Evolutionary conservation across 23 red algal species (phyloP).

Genomic region (Gracilaria vermiculophylla): DNA sequence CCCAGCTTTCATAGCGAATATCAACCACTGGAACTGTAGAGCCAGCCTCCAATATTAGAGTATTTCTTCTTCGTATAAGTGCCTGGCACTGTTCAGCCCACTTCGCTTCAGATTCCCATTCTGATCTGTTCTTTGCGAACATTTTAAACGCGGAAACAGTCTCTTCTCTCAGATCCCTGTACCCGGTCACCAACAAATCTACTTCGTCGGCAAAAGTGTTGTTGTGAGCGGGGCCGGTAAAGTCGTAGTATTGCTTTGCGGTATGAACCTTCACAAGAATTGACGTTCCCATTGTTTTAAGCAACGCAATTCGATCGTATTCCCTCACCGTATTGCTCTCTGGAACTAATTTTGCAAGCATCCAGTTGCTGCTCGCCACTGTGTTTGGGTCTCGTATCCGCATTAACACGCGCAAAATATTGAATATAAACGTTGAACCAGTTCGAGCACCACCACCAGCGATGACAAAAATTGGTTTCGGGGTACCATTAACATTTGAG

Average conservation of each 20-base stretch:
- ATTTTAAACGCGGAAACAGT: conserved; percentile 50
- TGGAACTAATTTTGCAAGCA: conserved; percentile 16
- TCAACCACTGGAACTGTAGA: conserved; percentile 23
- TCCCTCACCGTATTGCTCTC: conserved; percentile 2
- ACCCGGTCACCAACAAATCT: conserved; percentile 53
- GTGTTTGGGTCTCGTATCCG: conserved; percentile 66
- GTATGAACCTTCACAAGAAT: conserved; percentile 64
- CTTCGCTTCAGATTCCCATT: conserved; percentile 30
- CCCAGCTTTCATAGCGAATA: conserved; percentile 42
- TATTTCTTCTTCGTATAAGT: conserved; percentile 48
- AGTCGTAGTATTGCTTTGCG: conserved; percentile 39
- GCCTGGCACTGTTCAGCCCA: conserved; percentile 45
- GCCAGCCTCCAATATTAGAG: conserved; percentile 26
- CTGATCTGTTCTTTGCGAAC: conserved; percentile 51
- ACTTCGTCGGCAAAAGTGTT: conserved; percentile 5
- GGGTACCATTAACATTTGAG: not conserved
- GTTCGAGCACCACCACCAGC: conserved; percentile 53
- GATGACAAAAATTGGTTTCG: conserved; percentile 32
- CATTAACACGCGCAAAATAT: conserved; percentile 51
- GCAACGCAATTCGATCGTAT: conserved; percentile 9
- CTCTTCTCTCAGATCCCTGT: conserved; percentile 55
- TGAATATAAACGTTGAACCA: conserved; percentile 60
- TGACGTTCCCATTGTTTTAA: conserved; percentile 33
- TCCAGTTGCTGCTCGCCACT: conserved; percentile 49
- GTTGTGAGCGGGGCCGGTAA: conserved; percentile 29